Conservation (phyloP, 1,284 basidiomycete species). For the Hemileia vastatrix region DNA sequence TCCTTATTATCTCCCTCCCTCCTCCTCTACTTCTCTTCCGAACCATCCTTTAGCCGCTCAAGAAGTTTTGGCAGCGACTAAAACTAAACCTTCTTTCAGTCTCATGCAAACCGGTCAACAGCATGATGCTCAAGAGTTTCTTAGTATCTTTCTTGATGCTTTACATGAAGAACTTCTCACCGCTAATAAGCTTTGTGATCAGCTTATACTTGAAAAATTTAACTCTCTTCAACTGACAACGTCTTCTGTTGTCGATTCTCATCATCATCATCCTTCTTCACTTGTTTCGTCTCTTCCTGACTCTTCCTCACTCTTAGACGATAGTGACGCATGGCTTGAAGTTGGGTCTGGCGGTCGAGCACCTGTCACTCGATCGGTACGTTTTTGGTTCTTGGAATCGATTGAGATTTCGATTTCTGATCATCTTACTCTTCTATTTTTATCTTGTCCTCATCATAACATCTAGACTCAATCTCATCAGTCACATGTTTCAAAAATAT, state of each 20-base stretch:
- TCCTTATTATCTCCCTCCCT: slow-evolving; percentile 4
- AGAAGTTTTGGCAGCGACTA: slow-evolving; percentile 2
- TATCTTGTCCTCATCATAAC: too few species aligned
- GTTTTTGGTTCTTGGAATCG: background rate
- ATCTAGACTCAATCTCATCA: slow-evolving; percentile 64
- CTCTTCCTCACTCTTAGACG: background rate
- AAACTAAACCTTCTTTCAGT: background rate
- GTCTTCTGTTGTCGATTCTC: slow-evolving; percentile 29
- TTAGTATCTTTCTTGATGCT: slow-evolving; percentile 94
- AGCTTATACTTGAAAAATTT: slow-evolving; percentile 34
- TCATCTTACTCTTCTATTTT: background rate
- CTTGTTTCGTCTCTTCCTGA: background rate
- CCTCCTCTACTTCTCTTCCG: slow-evolving; percentile 9
- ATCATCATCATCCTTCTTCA: background rate
- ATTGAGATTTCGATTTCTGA: background rate
- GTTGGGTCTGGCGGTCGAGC: slow-evolving; percentile 5
- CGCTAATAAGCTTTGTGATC: slow-evolving; percentile 49
- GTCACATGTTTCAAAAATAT: slow-evolving; percentile 81
- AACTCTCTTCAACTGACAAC: background rate
- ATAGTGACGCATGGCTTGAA: slow-evolving; percentile 9
- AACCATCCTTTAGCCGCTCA: background rate
- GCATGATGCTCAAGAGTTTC: slow-evolving; percentile 96
- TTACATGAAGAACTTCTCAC: slow-evolving; percentile 82
- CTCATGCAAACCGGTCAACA: slow-evolving; percentile 68
- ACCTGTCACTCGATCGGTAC: slow-evolving; percentile 12